A percentile compares a stretch with the other conserved stretches of the same genome.
Conservation (phyloP, 2,329 filamentous ascomycete genomes). For the Penicillium aurantiogriseum region DNA sequence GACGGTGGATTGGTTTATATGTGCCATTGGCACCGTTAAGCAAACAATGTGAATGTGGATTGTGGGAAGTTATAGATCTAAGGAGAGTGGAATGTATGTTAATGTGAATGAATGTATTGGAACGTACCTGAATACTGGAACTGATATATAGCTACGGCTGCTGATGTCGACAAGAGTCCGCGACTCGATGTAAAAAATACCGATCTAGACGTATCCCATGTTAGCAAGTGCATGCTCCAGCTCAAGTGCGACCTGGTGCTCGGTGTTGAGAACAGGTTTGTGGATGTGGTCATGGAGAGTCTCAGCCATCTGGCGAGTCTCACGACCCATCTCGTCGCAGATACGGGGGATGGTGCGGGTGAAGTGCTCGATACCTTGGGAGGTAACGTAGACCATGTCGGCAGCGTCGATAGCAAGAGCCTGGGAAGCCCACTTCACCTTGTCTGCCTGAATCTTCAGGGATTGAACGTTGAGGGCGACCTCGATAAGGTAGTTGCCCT, state of each 20-base stretch:
- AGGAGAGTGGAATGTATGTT: background rate
- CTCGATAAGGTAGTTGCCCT: slow-evolving; percentile 1
- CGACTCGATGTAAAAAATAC: too few species aligned
- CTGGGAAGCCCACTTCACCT: slow-evolving; percentile 4
- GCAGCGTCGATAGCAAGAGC: background rate
- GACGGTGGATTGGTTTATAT: background rate
- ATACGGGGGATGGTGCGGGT: background rate
- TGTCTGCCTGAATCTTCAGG: slow-evolving; percentile 1
- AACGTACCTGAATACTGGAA: background rate
- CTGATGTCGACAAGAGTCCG: background rate
- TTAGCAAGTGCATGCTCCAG: background rate
- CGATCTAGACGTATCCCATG: background rate
- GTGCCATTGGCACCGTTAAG: background rate
- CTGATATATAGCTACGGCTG: background rate
- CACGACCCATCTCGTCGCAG: background rate
- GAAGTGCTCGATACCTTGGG: background rate
- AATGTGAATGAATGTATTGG: background rate
- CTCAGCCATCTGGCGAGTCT: background rate
- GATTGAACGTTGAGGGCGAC: background rate
- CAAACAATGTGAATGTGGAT: too few species aligned
- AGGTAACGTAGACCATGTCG: background rate
- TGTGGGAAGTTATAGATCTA: background rate
- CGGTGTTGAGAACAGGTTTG: background rate
- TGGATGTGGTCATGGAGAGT: background rate
- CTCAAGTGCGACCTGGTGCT: background rate